A percentile compares a stretch with the other conserved stretches of the same genome.
phyloP scores from a whole-genome alignment of 1,284 basidiomycete species.

The Wolfiporia cocos region DNA sequence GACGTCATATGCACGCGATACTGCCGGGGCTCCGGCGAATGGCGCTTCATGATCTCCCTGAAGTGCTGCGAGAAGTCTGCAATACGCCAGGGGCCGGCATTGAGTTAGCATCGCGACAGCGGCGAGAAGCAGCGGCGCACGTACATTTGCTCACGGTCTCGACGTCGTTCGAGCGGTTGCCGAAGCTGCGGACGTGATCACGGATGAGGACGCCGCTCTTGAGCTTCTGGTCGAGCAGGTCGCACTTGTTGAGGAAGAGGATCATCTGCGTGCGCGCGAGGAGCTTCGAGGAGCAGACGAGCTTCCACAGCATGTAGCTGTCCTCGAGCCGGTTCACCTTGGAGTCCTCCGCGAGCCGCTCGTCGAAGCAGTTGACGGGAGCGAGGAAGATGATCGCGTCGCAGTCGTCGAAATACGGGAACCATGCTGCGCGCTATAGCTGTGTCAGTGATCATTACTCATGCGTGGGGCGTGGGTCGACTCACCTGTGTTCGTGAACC shows the following conservation, averaged over 20 bases:
- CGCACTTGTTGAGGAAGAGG: slow-evolving; percentile 36
- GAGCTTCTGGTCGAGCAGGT: slow-evolving; percentile 63
- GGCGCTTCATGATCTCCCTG: slow-evolving; percentile 32
- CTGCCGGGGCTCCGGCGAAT: slow-evolving; percentile 42
- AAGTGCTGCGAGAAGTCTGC: slow-evolving; percentile 36
- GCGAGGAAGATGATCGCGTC: slow-evolving; percentile 37
- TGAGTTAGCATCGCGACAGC: slow-evolving; percentile 7
- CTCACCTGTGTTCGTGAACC: slow-evolving; percentile 62
- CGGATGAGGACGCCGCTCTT: slow-evolving; percentile 51
- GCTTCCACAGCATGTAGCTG: slow-evolving; percentile 35
- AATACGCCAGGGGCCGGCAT: neutral
- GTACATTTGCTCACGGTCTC: slow-evolving; percentile 31
- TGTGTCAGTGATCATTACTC: slow-evolving; percentile 9
- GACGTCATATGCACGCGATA: slow-evolving; percentile 73
- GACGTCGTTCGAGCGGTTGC: slow-evolving; percentile 29
- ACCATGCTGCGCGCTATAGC: slow-evolving; percentile 30
- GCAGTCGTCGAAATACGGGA: slow-evolving; percentile 36
- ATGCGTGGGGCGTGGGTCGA: slow-evolving; percentile 7
- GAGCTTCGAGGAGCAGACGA: slow-evolving; percentile 32
- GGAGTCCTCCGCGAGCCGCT: slow-evolving; percentile 36
- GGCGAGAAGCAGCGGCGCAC: slow-evolving; percentile 9
- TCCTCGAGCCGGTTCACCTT: slow-evolving; percentile 38
- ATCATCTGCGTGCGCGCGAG: slow-evolving; percentile 33
- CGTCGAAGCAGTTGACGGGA: slow-evolving; percentile 36
- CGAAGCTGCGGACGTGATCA: slow-evolving; percentile 44